These are phyloP conservation scores for Tricholoma terreum DNA, from an alignment of 768 basidiomycete species.

Conservation along the genomic window DNA sequence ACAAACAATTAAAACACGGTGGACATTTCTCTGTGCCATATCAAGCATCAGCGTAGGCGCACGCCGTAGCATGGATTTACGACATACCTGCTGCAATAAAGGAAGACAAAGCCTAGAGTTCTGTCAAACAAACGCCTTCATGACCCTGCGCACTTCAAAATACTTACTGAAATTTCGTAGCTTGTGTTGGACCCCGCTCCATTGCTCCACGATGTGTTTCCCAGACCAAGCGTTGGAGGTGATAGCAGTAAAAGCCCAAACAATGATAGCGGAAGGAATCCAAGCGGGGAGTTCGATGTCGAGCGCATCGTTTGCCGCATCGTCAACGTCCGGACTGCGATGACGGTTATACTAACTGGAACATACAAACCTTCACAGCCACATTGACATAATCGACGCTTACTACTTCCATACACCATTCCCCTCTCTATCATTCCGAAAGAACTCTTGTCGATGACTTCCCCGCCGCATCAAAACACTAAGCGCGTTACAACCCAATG, in stretches of 20 bases:
- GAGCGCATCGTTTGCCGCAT: slow-evolving; percentile 7
- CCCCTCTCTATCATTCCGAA: no score
- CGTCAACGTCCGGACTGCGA: not conserved
- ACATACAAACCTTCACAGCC: slow-evolving; percentile 4
- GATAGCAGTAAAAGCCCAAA: slow-evolving; percentile 6
- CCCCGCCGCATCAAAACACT: no score
- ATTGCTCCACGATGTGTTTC: slow-evolving; percentile 10
- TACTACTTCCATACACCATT: no score
- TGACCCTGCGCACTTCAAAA: not conserved
- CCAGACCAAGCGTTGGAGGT: not conserved
- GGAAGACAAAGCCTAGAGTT: slow-evolving; percentile 16
- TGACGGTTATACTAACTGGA: slow-evolving; percentile 1
- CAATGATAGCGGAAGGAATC: not conserved
- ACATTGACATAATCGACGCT: no score
- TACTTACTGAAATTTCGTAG: slow-evolving; percentile 15
- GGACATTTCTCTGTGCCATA: slow-evolving; percentile 56
- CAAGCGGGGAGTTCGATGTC: slow-evolving; percentile 3
- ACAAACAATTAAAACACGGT: slow-evolving; percentile 93
- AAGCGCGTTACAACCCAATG: no score
- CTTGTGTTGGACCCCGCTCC: slow-evolving; percentile 12
- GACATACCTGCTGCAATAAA: slow-evolving; percentile 20
- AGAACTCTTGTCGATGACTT: no score
- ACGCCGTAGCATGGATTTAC: no score
- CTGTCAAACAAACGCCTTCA: slow-evolving; percentile 2
- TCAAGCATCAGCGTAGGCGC: not conserved